These are phyloP conservation scores for Hymenochaete sp. DNA, from an alignment of 1,284 basidiomycete species.

Conservation along the genomic window DNA sequence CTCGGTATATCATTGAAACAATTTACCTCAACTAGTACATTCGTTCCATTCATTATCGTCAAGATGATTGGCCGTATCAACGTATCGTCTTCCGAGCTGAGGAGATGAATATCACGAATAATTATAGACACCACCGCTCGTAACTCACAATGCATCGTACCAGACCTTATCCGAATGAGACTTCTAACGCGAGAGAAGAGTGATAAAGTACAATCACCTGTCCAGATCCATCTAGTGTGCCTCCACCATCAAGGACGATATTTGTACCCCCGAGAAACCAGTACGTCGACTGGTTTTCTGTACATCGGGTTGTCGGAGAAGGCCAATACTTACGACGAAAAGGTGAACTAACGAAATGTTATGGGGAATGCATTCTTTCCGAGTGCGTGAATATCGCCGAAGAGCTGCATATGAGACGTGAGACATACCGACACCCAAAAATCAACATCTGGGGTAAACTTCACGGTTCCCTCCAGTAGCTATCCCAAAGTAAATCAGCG, in stretches of 20 bases:
- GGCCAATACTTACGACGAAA: too few relatives aligned
- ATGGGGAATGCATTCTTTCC: conserved; percentile 45
- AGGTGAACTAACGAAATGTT: conserved; percentile 30
- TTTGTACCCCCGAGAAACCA: conserved; percentile 57
- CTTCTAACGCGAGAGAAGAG: neutral
- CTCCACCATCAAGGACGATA: conserved; percentile 48
- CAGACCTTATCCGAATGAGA: conserved; percentile 32
- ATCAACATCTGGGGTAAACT: conserved; percentile 41
- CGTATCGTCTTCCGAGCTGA: conserved; percentile 29
- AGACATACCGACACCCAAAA: conserved; percentile 43
- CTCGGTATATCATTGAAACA: neutral
- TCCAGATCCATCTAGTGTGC: conserved; percentile 51
- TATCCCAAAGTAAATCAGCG: conserved; percentile 19
- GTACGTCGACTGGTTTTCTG: conserved; percentile 46
- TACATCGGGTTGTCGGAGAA: too few relatives aligned
- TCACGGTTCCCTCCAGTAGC: conserved; percentile 42
- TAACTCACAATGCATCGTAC: conserved; percentile 46
- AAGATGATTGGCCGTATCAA: conserved; percentile 54
- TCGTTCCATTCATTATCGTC: conserved; percentile 48
- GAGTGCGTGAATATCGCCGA: neutral
- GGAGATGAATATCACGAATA: neutral
- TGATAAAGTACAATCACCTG: conserved; percentile 30
- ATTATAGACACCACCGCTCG: conserved; percentile 24
- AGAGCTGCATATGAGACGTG: neutral
- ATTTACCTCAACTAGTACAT: conserved; percentile 39